A percentile compares a stretch with the other conserved stretches of the same genome.
Evolutionary conservation across 2,329 filamentous ascomycete species (phyloP).

Genomic region (Periconia sp.): DNA sequence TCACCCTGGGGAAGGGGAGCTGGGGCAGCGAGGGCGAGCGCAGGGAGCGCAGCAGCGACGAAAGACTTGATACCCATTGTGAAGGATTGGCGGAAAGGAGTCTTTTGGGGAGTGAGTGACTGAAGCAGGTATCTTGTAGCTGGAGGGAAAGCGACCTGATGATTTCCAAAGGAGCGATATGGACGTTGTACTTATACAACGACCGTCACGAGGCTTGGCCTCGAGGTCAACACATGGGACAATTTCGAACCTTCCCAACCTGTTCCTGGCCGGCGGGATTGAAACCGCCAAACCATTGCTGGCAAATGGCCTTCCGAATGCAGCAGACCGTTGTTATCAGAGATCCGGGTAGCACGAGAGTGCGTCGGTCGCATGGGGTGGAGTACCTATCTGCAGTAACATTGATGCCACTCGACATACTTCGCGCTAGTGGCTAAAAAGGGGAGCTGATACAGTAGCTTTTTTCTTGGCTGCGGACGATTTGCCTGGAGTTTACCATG

Average conservation of each 20-base stretch:
- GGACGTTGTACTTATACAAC: slow-evolving; percentile 19
- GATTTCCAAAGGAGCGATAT: slow-evolving; percentile 7
- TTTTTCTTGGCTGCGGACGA: background rate
- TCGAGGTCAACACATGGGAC: slow-evolving; percentile 1
- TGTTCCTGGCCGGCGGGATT: slow-evolving; percentile 5
- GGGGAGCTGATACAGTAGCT: slow-evolving; percentile 15
- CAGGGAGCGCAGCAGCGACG: slow-evolving; percentile 24
- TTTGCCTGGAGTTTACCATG: background rate
- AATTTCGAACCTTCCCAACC: slow-evolving; percentile 14
- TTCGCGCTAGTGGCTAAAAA: slow-evolving; percentile 12
- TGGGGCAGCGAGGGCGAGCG: slow-evolving; percentile 19
- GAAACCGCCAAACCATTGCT: slow-evolving; percentile 18
- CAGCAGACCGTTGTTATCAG: slow-evolving; percentile 5
- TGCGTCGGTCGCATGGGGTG: slow-evolving; percentile 4
- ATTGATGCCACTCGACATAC: slow-evolving; percentile 1
- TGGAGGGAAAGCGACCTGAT: slow-evolving; percentile 22
- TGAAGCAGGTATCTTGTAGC: slow-evolving; percentile 7
- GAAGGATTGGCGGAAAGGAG: background rate
- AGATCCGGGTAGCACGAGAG: slow-evolving; percentile 1
- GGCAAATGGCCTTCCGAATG: slow-evolving; percentile 20
- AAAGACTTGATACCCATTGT: slow-evolving; percentile 13
- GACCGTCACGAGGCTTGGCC: background rate
- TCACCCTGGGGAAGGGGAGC: slow-evolving; percentile 26
- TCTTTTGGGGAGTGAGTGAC: slow-evolving; percentile 5
- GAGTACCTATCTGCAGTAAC: slow-evolving; percentile 17